Percentiles rank a stretch among this genome's conserved stretches.
Evolutionary conservation across 345 rosid genomes (phyloP).

Genomic region (Trapa incisa): DNA sequence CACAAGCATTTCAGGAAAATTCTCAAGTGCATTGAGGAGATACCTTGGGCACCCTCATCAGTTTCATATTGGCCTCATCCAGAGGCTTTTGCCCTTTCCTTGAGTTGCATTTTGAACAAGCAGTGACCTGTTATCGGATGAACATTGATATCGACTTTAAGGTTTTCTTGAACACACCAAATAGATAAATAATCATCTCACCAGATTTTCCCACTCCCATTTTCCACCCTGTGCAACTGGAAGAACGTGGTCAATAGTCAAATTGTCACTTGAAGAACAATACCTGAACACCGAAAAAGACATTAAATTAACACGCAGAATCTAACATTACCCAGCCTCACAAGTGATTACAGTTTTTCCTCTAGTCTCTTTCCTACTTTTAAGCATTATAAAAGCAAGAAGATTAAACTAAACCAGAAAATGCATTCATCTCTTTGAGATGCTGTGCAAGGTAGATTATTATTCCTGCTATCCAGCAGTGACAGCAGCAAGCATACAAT

Average conservation of each 20-base stretch:
- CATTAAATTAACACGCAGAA: constrained; percentile 6
- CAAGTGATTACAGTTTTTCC: background rate
- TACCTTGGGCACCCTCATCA: constrained; percentile 66
- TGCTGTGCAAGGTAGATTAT: background rate
- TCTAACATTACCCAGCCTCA: background rate
- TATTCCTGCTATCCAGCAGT: background rate
- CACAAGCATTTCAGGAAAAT: background rate
- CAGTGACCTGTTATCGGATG: constrained; percentile 46
- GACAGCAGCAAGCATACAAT: background rate
- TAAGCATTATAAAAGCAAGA: background rate
- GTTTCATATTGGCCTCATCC: constrained; percentile 74
- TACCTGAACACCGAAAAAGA: constrained; percentile 35
- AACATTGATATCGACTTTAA: background rate
- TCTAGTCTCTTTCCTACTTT: background rate
- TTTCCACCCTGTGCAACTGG: constrained; percentile 76
- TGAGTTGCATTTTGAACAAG: constrained; percentile 73
- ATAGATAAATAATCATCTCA: constrained; percentile 11
- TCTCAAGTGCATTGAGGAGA: background rate
- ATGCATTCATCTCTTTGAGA: background rate
- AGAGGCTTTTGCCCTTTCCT: constrained; percentile 67
- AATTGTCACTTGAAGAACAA: constrained; percentile 54
- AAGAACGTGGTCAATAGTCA: constrained; percentile 82
- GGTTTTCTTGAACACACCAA: background rate
- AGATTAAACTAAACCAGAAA: background rate
- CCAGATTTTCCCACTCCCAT: constrained; percentile 95